Evolutionary conservation across 2,329 filamentous ascomycete species (phyloP).

Genomic region (Fonsecaea erecta): DNA sequence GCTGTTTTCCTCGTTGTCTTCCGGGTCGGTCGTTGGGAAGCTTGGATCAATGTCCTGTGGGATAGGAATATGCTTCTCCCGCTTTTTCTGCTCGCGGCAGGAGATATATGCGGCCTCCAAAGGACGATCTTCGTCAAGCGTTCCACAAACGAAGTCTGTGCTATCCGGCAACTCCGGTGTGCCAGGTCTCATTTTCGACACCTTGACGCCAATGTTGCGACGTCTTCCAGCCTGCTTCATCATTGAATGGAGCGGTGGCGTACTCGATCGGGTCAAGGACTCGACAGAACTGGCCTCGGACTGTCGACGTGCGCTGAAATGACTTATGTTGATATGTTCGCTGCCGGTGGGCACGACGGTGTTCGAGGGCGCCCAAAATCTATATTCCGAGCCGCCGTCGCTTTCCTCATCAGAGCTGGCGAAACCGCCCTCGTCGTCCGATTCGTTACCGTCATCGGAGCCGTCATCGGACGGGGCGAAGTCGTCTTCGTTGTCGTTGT

Average conservation of each 20-base stretch:
- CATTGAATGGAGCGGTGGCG: constrained; percentile 31
- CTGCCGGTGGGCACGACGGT: constrained; percentile 57
- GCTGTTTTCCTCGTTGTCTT: constrained; percentile 79
- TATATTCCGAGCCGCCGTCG: constrained; percentile 66
- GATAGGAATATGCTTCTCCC: constrained; percentile 77
- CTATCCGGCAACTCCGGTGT: constrained; percentile 91
- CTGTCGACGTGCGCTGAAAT: constrained; percentile 51
- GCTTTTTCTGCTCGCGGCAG: constrained; percentile 78
- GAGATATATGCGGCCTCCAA: constrained; percentile 93
- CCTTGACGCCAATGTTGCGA: constrained; percentile 15
- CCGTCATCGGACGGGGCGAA: constrained; percentile 59
- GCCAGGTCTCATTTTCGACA: constrained; percentile 64
- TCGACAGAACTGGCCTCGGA: constrained; percentile 60
- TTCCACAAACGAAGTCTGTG: constrained; percentile 98
- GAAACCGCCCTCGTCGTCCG: constrained; percentile 76
- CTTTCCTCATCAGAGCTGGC: constrained; percentile 71
- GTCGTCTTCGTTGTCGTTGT: constrained; percentile 71
- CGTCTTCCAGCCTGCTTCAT: constrained; percentile 17
- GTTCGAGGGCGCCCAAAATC: constrained; percentile 63
- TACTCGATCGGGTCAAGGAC: constrained; percentile 43
- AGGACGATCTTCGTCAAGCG: constrained; percentile 90
- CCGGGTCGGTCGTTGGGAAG: constrained; percentile 91
- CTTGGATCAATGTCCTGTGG: constrained; percentile 98
- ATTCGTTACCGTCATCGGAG: constrained; percentile 74
- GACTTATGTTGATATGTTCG: constrained; percentile 55